Percentiles rank a stretch among this genome's conserved stretches.
These are phyloP conservation scores for Phialophora macrospora DNA, from an alignment of 2,329 filamentous ascomycete species.

Conservation along the genomic window DNA sequence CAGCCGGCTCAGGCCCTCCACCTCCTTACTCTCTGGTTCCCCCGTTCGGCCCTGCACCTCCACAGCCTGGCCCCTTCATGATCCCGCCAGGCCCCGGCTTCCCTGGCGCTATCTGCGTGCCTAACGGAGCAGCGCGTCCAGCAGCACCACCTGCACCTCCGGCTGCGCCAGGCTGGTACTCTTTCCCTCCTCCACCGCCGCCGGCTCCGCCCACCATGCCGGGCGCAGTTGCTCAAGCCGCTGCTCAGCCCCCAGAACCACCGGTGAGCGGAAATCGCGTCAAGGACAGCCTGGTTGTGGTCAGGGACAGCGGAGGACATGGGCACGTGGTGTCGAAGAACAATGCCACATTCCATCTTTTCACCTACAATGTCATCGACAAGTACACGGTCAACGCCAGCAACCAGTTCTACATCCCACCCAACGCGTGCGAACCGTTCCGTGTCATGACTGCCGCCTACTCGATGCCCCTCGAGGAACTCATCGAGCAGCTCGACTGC, in stretches of 20 bases:
- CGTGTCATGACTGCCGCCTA: conserved; percentile 61
- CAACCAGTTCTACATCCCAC: conserved; percentile 49
- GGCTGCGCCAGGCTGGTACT: neutral
- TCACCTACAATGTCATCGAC: conserved; percentile 44
- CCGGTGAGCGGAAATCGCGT: conserved; percentile 37
- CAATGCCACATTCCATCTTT: conserved; percentile 44
- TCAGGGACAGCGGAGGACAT: conserved; percentile 30
- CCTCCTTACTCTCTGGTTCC: conserved; percentile 25
- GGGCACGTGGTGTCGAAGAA: conserved; percentile 30
- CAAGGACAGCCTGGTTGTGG: conserved; percentile 33
- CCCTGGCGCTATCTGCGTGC: conserved; percentile 32
- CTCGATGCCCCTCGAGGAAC: conserved; percentile 56
- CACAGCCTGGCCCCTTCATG: conserved; percentile 26
- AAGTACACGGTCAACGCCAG: conserved; percentile 42
- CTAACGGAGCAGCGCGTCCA: conserved; percentile 24
- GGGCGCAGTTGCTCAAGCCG: conserved; percentile 27
- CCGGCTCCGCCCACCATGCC: conserved; percentile 20
- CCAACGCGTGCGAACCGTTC: conserved; percentile 57
- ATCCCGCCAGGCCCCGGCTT: conserved; percentile 29
- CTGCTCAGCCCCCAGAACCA: conserved; percentile 29
- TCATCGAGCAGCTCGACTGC: conserved; percentile 65
- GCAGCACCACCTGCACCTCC: conserved; percentile 6
- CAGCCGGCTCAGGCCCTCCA: conserved; percentile 19
- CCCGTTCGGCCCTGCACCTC: conserved; percentile 9
- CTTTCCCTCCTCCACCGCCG: conserved; percentile 2